phyloP scores from a whole-genome alignment of 768 basidiomycete species.

The Agaricus subrufescens region DNA sequence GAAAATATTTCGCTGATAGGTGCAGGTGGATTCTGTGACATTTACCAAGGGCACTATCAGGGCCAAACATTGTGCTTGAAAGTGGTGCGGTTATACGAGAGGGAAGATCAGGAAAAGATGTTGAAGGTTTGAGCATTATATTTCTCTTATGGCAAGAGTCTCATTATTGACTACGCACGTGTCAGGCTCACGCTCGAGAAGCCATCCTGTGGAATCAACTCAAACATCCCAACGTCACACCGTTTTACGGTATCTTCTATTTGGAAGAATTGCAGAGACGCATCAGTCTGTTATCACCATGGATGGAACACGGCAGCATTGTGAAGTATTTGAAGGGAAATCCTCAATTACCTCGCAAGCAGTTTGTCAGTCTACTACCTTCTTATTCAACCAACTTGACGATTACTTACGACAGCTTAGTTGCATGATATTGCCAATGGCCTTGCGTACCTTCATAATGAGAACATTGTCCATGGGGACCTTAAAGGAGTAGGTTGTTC shows the following conservation, averaged over 20 bases:
- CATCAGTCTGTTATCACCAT: slow-evolving; percentile 11
- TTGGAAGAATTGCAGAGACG: neutral
- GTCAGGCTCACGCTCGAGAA: neutral
- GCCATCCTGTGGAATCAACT: slow-evolving; percentile 5
- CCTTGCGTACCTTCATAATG: slow-evolving; percentile 10
- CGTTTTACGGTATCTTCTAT: slow-evolving; percentile 9
- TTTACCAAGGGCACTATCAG: slow-evolving; percentile 18
- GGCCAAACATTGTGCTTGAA: slow-evolving; percentile 19
- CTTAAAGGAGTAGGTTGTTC: slow-evolving; percentile 12
- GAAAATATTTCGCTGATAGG: slow-evolving; percentile 9
- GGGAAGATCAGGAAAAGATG: slow-evolving; percentile 8
- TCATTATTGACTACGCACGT: slow-evolving; percentile 1
- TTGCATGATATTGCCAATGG: slow-evolving; percentile 10
- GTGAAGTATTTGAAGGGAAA: neutral
- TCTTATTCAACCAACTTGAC: neutral
- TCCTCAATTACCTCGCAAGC: neutral
- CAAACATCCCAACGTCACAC: neutral
- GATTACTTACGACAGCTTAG: neutral
- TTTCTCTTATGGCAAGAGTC: slow-evolving; percentile 6
- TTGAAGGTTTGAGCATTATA: slow-evolving; percentile 16
- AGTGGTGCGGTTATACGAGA: slow-evolving; percentile 19
- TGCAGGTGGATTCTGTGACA: slow-evolving; percentile 24
- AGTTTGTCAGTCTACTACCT: neutral
- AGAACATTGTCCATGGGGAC: slow-evolving; percentile 12
- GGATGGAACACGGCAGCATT: slow-evolving; percentile 12